These are phyloP conservation scores for Cryptosporidium sp. DNA, from an alignment of 169 alveolate genomes.

Conservation along the genomic window DNA sequence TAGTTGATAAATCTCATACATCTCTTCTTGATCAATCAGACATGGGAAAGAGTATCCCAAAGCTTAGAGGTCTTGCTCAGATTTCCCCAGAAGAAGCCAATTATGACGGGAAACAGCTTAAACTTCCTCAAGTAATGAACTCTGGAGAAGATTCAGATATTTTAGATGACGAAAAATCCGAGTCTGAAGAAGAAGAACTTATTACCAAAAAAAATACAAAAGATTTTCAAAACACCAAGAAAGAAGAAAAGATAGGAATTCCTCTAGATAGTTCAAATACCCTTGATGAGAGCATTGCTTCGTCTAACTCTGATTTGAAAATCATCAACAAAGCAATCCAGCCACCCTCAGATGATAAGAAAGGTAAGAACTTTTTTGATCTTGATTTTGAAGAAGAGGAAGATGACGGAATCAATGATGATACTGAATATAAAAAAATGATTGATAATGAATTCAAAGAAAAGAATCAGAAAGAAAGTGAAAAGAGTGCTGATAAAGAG, in stretches of 20 bases:
- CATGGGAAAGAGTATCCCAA: conserved; percentile 62
- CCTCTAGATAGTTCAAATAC: neutral
- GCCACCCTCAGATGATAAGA: neutral
- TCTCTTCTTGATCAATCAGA: conserved; percentile 72
- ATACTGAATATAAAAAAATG: neutral
- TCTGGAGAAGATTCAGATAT: conserved; percentile 4
- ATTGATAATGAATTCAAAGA: neutral
- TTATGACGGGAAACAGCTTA: conserved; percentile 9
- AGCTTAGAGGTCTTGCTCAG: conserved; percentile 62
- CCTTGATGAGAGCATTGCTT: neutral
- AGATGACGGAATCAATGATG: conserved; percentile 2
- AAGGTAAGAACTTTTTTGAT: conserved; percentile 16
- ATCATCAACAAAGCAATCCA: neutral
- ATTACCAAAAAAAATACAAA: neutral
- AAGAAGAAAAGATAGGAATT: neutral
- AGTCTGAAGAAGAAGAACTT: neutral
- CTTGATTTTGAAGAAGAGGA: conserved; percentile 27
- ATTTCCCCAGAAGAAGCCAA: conserved; percentile 22
- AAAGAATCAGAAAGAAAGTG: neutral
- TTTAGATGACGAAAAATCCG: neutral
- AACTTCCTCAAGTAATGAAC: conserved; percentile 59
- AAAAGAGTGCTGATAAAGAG: neutral
- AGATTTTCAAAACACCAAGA: neutral
- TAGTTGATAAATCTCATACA: conserved; percentile 42
- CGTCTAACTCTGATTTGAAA: neutral